These are phyloP conservation scores for Stereum hirsutum DNA, from an alignment of 1,284 basidiomycete species.

Conservation along the genomic window DNA sequence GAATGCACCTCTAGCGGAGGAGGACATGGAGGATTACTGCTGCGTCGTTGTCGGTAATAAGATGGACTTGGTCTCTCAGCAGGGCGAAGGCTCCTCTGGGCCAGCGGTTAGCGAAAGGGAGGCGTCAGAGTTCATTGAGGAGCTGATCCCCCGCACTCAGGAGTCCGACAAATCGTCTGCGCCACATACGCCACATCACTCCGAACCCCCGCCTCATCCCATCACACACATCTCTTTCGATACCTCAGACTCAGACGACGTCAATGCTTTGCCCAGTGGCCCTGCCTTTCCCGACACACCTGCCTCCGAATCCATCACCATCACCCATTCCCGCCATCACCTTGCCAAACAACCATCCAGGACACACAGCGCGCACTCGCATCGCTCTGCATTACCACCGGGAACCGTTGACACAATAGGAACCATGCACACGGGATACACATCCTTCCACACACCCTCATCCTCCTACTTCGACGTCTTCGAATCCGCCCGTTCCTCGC, in stretches of 20 bases:
- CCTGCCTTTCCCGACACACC: slow-evolving; percentile 18
- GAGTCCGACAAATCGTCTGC: slow-evolving; percentile 20
- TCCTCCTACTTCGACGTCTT: slow-evolving; percentile 51
- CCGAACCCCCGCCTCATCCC: too few species aligned
- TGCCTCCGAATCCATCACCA: slow-evolving; percentile 25
- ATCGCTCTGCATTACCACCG: slow-evolving; percentile 30
- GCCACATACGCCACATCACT: slow-evolving; percentile 9
- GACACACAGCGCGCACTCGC: slow-evolving; percentile 32
- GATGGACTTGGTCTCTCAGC: slow-evolving; percentile 50
- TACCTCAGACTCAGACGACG: slow-evolving; percentile 11
- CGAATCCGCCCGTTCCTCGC: slow-evolving; percentile 50
- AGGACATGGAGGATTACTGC: slow-evolving; percentile 55
- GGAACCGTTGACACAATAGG: slow-evolving; percentile 47
- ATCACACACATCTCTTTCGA: slow-evolving; percentile 8
- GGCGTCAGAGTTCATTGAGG: slow-evolving; percentile 38
- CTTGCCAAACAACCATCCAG: slow-evolving; percentile 25
- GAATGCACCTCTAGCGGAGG: slow-evolving; percentile 54
- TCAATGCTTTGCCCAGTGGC: slow-evolving; percentile 9
- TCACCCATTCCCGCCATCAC: slow-evolving; percentile 13
- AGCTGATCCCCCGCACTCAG: slow-evolving; percentile 57
- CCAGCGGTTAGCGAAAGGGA: slow-evolving; percentile 24
- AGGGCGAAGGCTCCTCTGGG: slow-evolving; percentile 7
- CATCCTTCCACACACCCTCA: slow-evolving; percentile 65
- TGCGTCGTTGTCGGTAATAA: slow-evolving; percentile 78
- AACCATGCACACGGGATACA: slow-evolving; percentile 43